Evolutionary conservation across 1,139 yeast genomes (phyloP).

Genomic region (Protomyces gravidus): DNA sequence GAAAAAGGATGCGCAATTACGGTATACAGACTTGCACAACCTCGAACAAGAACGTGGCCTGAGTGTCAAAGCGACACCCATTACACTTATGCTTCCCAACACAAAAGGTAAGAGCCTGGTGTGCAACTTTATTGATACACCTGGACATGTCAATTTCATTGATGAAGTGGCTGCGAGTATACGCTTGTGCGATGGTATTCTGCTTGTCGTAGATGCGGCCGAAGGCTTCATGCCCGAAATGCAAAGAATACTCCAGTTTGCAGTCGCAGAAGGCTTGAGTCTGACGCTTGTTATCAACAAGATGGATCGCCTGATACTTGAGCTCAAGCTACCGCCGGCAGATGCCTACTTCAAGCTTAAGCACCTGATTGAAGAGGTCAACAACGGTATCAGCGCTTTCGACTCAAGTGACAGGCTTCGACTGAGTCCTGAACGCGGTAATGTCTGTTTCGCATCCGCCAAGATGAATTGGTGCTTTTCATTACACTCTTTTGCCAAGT

Average conservation of each 20-base stretch:
- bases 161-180: conserved; percentile 67
- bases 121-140: conserved; percentile 71
- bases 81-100: conserved; percentile 60
- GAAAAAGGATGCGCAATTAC: conserved; percentile 45
- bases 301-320: conserved; percentile 74
- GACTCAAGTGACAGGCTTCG: conserved; percentile 36
- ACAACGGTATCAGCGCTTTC: conserved; percentile 48
- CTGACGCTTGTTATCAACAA: conserved; percentile 69
- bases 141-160: conserved; percentile 81
- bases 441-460: conserved; percentile 72
- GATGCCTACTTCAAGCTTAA: conserved; percentile 70
- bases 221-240: conserved; percentile 69
- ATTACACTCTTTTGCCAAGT: conserved; percentile 57
- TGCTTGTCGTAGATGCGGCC: conserved; percentile 73
- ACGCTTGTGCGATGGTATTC: conserved; percentile 59
- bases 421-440: conserved; percentile 58
- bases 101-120: conserved; percentile 54
- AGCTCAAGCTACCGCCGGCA: conserved; percentile 65
- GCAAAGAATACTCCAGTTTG: conserved; percentile 49
- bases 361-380: conserved; percentile 60
- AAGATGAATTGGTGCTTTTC: conserved; percentile 61
- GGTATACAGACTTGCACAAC: conserved; percentile 67
- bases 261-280: conserved; percentile 49
- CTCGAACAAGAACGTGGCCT: conserved; percentile 69
- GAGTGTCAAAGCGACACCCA: conserved; percentile 60